phyloP scores from a whole-genome alignment of 495 filamentous ascomycete species.

The Aspergillus affinis region DNA sequence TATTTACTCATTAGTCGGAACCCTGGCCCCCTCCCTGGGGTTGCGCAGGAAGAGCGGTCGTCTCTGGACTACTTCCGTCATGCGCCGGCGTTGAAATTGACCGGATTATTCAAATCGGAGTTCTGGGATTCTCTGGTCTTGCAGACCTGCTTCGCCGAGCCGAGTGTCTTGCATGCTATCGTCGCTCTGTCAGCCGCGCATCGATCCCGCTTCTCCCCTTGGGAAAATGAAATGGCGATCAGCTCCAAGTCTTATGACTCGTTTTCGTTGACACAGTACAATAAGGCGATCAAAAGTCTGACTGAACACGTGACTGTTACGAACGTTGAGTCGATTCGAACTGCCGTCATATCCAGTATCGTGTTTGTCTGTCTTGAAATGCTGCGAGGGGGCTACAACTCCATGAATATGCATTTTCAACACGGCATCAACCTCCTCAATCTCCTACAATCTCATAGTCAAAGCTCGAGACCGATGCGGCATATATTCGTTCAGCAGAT shows the following conservation, averaged over 20 bases:
- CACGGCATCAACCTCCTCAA: conserved; percentile 23
- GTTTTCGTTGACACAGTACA: conserved; percentile 1
- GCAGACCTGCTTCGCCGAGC: conserved; percentile 59
- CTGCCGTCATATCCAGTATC: conserved; percentile 48
- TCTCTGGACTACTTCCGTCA: conserved; percentile 62
- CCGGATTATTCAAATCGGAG: conserved; percentile 61
- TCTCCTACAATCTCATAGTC: not conserved
- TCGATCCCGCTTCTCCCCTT: conserved; percentile 45
- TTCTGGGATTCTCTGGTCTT: conserved; percentile 59
- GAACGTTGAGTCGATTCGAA: conserved; percentile 16
- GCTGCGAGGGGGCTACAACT: conserved; percentile 44
- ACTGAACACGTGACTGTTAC: conserved; percentile 15
- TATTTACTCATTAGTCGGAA: not conserved
- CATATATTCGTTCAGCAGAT: not conserved
- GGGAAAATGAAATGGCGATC: not conserved
- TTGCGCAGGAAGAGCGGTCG: conserved; percentile 40
- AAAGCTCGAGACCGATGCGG: not conserved
- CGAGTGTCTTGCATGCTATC: conserved; percentile 63
- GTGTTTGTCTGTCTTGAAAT: conserved; percentile 52
- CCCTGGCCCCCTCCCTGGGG: not conserved
- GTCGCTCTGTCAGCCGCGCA: conserved; percentile 64
- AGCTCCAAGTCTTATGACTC: not conserved
- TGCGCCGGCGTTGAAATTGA: conserved; percentile 56
- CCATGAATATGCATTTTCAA: conserved; percentile 47
- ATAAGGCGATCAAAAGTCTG: conserved; percentile 3